Base-by-base conservation (phyloP, 2,329 filamentous ascomycete genomes). In the Pseudogymnoascus sp. region DNA sequence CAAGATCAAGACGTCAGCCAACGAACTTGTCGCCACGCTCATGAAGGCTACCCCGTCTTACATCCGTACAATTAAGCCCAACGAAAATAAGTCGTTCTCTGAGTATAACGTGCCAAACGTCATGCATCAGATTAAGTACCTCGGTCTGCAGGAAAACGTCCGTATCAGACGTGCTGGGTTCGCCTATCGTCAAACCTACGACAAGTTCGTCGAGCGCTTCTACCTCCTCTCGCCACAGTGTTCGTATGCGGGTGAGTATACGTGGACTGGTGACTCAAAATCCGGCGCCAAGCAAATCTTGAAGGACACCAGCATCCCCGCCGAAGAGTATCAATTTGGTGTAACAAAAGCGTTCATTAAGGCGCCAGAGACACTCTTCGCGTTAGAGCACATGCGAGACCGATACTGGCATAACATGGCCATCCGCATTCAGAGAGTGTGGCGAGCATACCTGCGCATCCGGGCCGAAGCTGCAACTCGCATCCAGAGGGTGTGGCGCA, bases 321-420 rank as follows among this genome's bases (percentile, higher is more conserved):
- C 86, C 28, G 94, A 97, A 68, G 94, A 99, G 71, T 97, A 90
- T 80, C 94, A 99, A 74, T 89, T 99, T 81, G 94, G 94, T 75
- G 89, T 94, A 4, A 92, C 89, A 0, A 99, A 97, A 74, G 92
- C 91, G 3, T 99, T 99, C 70, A 95, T 99, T 77, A 97, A 99
- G 74, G 92, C 94, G 0, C 94, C 94, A 0, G 94, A 99, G 74
- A 99, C 94, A 0, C 77, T 99, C 1, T 99, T 99, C 70, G 94
- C 94, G 2, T 78, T 99, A 9, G 94, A 99, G 74, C 92, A 95
- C 61, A 97, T 99, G 92, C 84, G 94, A 70, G 94, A 99, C 71
- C 82, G 90, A 60, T 99, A 97, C 74, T 97, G 92, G 92, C 92
- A 97, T 74, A 99, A 97, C 75, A 97, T 99, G 94, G 94, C 94